These are phyloP conservation scores for Calvatia gigantea DNA, from an alignment of 768 basidiomycete species.

Conservation along the genomic window DNA sequence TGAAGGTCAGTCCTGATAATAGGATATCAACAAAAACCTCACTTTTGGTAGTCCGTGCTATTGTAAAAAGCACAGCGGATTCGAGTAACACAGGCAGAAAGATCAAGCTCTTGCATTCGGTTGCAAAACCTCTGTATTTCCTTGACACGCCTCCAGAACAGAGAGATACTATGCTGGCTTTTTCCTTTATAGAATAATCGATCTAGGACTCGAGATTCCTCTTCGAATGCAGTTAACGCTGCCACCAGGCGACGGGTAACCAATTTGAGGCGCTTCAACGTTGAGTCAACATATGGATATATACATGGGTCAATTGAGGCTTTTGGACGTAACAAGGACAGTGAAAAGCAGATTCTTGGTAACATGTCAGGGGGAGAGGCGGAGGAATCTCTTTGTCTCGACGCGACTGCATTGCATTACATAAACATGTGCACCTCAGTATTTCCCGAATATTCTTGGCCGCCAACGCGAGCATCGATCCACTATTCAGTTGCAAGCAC, in stretches of 20 bases:
- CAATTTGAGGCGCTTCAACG: conserved; percentile 58
- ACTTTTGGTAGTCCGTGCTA: conserved; percentile 33
- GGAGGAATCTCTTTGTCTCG: no score
- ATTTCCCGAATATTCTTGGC: neutral
- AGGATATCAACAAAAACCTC: conserved; percentile 11
- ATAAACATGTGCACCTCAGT: neutral
- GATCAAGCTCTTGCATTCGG: conserved; percentile 29
- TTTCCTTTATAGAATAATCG: conserved; percentile 76
- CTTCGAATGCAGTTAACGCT: conserved; percentile 34
- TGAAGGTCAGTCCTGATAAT: neutral
- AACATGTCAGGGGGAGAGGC: neutral
- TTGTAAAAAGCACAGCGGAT: conserved; percentile 54
- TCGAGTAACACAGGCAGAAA: conserved; percentile 28
- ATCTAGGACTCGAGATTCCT: conserved; percentile 59
- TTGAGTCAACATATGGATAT: conserved; percentile 45
- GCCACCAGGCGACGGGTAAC: conserved; percentile 50
- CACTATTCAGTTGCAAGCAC: neutral
- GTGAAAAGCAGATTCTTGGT: neutral
- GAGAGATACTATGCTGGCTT: conserved; percentile 67
- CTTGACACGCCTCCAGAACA: conserved; percentile 66
- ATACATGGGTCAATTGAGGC: conserved; percentile 23
- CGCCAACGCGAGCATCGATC: neutral
- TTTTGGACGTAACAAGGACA: conserved; percentile 14
- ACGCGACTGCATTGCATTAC: neutral
- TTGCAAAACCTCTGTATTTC: conserved; percentile 58